Base-by-base conservation (phyloP, 495 filamentous ascomycete species). In the Cladorrhinum samala region DNA sequence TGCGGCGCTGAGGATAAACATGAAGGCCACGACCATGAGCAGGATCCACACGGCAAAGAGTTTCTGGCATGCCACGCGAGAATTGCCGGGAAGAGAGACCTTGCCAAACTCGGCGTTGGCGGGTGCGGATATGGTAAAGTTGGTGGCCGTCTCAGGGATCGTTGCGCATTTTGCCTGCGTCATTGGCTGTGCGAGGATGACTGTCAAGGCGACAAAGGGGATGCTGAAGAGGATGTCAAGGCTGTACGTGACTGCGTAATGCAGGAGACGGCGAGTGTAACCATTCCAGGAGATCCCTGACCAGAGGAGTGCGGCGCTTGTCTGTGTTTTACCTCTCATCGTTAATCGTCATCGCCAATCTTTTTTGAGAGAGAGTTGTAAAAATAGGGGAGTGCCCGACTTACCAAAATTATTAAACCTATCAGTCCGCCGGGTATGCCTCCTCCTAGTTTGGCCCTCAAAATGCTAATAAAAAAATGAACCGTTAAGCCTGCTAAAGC, bases 291-390 rank as follows among this genome's bases (percentile, higher is more conserved):
- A 84, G 56, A 92, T 83, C 41, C 85, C 70, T 57, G 82, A 77
- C 73, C 95, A 95, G 54, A 95, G 77, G 19, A 82, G 78, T 13
- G 87, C 82, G 57, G 93, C 82, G 68, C 80, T 85, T 21, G 83
- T 83, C 88, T 95, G n/a, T 43, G 1, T 16, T 27, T 37, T 18
- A 43, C 4, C n/a, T 8, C 4, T 41, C 5, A 4, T 18, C 7
- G 11, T 14, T 41, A n/a, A 37, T 6, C 30, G n/a, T n/a, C n/a
- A n/a, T n/a, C n/a, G n/a, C n/a, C n/a, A n/a, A n/a, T n/a, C n/a
- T n/a, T n/a, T n/a, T n/a, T n/a, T n/a, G n/a, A n/a, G n/a, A n/a
- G n/a, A n/a, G n/a, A n/a, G n/a, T 11, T 33, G 27, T 33, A 6
- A 33, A 33, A 33, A 33, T 33, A 11, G 27, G 1, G 27, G 9